phyloP scores from a whole-genome alignment of 1,139 yeast genomes.

The Diutina catenulata region DNA sequence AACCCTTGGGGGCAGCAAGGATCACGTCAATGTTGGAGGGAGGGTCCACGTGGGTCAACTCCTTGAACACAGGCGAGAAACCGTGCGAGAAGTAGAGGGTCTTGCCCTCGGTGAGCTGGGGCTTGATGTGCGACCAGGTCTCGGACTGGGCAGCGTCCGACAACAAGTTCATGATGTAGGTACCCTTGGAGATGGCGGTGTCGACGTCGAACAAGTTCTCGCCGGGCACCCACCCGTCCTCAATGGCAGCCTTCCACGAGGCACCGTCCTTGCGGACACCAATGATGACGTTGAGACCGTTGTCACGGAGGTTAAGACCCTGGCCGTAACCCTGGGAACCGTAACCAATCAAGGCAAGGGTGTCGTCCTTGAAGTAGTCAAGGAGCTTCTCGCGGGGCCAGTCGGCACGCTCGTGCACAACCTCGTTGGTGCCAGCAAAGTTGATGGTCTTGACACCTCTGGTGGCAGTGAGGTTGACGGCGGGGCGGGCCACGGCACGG shows the following conservation, averaged over 20 bases:
- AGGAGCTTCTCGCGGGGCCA: slow-evolving; percentile 97
- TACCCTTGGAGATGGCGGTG: slow-evolving; percentile 88
- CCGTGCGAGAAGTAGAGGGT: slow-evolving; percentile 99
- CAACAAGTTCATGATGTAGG: slow-evolving; percentile 92
- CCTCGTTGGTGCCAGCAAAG: slow-evolving; percentile 92
- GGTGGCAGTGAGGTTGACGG: slow-evolving; percentile 27
- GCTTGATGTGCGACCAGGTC: slow-evolving; percentile 84
- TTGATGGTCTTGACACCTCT: slow-evolving; percentile 95
- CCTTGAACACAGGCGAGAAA: slow-evolving; percentile 98
- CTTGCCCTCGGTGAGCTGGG: slow-evolving; percentile 91
- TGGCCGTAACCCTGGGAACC: slow-evolving; percentile 99
- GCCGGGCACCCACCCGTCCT: slow-evolving; percentile 99
- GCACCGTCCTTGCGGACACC: slow-evolving; percentile 99
- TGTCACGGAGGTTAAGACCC: slow-evolving; percentile 98
- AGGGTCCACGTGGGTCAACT: slow-evolving; percentile 90
- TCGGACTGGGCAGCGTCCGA: slow-evolving; percentile 99
- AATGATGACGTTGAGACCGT: slow-evolving; percentile 91
- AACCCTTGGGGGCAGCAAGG: slow-evolving; percentile 99
- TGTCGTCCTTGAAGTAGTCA: slow-evolving; percentile 95
- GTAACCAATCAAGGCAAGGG: slow-evolving; percentile 95
- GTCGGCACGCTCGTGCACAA: slow-evolving; percentile 97
- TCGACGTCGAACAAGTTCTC: slow-evolving; percentile 90
- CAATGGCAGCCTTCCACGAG: slow-evolving; percentile 98
- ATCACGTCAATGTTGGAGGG: slow-evolving; percentile 94
- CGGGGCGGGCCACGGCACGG: slow-evolving; percentile 21